Percentiles rank a stretch among this genome's conserved stretches.
These are phyloP conservation scores for Globisporangium cystogenes DNA, from an alignment of 352 stramenopile genomes.

Conservation along the genomic window DNA sequence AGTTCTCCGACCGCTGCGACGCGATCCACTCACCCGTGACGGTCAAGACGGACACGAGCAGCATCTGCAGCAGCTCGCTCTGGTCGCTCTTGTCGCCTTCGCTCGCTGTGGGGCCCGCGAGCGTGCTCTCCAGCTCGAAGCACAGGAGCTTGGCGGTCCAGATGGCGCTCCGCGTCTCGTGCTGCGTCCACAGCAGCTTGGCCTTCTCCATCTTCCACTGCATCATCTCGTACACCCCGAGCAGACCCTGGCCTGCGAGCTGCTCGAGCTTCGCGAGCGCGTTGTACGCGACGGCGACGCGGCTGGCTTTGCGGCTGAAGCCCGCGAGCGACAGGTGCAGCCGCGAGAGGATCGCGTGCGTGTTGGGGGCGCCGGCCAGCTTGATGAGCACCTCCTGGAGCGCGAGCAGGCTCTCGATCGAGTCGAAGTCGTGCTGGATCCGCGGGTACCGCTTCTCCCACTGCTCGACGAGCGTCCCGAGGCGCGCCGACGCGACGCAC, in stretches of 20 bases:
- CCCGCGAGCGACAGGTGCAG: constrained; percentile 53
- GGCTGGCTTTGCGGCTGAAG: constrained; percentile 56
- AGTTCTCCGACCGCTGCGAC: constrained; percentile 89
- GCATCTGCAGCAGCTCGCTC: constrained; percentile 29
- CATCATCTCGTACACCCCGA: constrained; percentile 39
- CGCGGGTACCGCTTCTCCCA: constrained; percentile 42
- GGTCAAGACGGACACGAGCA: constrained; percentile 61
- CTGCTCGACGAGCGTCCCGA: constrained; percentile 23
- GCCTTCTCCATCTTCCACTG: constrained; percentile 73
- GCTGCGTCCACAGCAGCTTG: constrained; percentile 74
- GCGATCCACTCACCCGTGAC: constrained; percentile 91
- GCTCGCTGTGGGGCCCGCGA: constrained; percentile 15
- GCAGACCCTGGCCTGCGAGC: constrained; percentile 24
- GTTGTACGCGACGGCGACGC: constrained; percentile 60
- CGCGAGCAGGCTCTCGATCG: constrained; percentile 44
- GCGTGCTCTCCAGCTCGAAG: constrained; percentile 25
- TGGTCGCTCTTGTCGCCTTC: constrained; percentile 5
- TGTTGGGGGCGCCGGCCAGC: constrained; percentile 21
- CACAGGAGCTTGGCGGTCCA: constrained; percentile 58
- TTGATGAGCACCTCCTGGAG: constrained; percentile 61
- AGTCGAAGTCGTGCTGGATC: constrained; percentile 50
- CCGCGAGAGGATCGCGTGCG: constrained; percentile 24
- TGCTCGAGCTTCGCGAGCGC: constrained; percentile 58
- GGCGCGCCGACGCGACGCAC: constrained; percentile 1
- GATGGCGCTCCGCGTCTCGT: constrained; percentile 67